These are phyloP conservation scores for Calonectria pauciramosa DNA, from an alignment of 2,329 filamentous ascomycete species.

Conservation along the genomic window DNA sequence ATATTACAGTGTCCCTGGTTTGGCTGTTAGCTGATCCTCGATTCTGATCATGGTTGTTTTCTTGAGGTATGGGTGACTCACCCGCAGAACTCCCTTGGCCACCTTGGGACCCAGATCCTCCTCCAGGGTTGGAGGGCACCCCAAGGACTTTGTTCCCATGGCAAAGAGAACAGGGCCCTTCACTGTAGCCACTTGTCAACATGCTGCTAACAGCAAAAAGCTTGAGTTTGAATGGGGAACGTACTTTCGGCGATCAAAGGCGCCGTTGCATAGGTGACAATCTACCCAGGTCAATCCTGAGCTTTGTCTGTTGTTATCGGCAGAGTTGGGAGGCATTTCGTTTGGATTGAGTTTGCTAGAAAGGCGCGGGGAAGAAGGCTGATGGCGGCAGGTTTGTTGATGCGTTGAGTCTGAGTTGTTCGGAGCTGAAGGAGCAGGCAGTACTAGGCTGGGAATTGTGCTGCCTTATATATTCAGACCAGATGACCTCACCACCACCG, in stretches of 20 bases:
- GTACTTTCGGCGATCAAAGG: slow-evolving; percentile 38
- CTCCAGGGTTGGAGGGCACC: slow-evolving; percentile 39
- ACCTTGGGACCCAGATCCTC: slow-evolving; percentile 19
- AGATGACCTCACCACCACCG: slow-evolving; percentile 9
- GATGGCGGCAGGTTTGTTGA: neutral
- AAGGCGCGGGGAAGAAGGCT: neutral
- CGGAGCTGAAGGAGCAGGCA: neutral
- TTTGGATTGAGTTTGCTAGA: neutral
- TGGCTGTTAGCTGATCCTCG: slow-evolving; percentile 32
- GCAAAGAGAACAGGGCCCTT: slow-evolving; percentile 37
- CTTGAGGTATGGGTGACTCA: slow-evolving; percentile 32
- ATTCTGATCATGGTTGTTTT: slow-evolving; percentile 27
- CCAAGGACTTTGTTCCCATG: slow-evolving; percentile 40
- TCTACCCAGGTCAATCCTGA: slow-evolving; percentile 27
- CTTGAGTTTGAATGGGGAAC: neutral
- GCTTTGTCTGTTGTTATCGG: neutral
- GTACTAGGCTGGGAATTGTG: slow-evolving; percentile 11
- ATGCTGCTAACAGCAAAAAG: neutral
- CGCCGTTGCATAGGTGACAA: slow-evolving; percentile 40
- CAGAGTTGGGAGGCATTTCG: neutral
- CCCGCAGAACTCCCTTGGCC: slow-evolving; percentile 18
- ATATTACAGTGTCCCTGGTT: slow-evolving; percentile 30
- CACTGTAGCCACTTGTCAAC: slow-evolving; percentile 16
- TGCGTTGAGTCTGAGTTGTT: slow-evolving; percentile 8
- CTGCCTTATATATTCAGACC: slow-evolving; percentile 38